Evolutionary conservation across 2,329 filamentous ascomycete genomes (phyloP), one percentile per base, ranked within the genome.

Genomic region (Cryphonectria carpinicola): DNA sequence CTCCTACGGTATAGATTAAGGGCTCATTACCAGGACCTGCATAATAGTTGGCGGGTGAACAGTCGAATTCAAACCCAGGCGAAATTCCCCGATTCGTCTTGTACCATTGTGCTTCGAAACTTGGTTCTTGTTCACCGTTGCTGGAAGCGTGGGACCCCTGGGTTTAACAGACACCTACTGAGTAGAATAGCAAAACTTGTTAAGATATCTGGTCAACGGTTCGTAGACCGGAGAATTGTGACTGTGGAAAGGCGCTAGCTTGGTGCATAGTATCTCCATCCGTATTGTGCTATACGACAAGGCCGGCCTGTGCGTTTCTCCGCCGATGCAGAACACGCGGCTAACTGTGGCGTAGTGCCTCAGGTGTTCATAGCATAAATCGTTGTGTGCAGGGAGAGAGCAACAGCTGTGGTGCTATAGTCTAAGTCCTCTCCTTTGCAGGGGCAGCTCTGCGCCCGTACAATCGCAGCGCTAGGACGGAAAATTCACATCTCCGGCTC

Each of bases 331-430:
- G 52, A 65, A 28, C 37, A 66, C 68, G 68, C 68, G 63, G 68
- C 68, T 69, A 25, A n/a, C 13, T 35, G 66, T 67, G 66, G 66
- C 66, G 66, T 56, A 67, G 43, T 60, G 11, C 66, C 43, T 32
- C 25, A 65, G 17, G 19, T 37, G 43, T 25, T 49, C 46, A 49
- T n/a, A 49, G 22, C 46, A 65, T 28, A 32, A 64, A 22, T 32
- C 4, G n/a, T 28, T 58, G 54, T 14, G 54, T 58, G 54, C n/a
- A 14, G n/a, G 52, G n/a, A 25, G 8, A 25, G 52, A 63, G 60
- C 60, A 63, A 63, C 35, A 43, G 37, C 46, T 43, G 37, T 11
- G 35, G n/a, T 37, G 25, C 39, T n/a, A 46, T 41, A 39, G 61
- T n/a, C 14, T 7, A 63, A 4, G 32, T 19, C 2, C 8, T n/a